phyloP scores from a whole-genome alignment of 768 basidiomycete species.

The Cystofilobasidium macerans region DNA sequence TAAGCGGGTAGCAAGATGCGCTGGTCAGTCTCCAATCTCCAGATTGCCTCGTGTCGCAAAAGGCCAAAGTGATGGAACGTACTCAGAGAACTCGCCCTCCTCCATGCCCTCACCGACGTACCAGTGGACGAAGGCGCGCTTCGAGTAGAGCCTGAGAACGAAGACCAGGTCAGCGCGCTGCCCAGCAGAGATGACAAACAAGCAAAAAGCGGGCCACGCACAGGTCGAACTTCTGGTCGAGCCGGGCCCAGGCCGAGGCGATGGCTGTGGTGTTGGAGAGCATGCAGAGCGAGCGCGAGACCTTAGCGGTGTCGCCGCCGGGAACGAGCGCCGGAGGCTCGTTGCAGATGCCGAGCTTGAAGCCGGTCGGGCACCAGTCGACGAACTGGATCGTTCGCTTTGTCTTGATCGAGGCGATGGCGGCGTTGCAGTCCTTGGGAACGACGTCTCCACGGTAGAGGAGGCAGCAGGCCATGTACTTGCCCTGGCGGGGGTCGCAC shows the following conservation, averaged over 20 bases:
- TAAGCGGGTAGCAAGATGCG: conserved; percentile 69
- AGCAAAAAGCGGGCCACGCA: neutral
- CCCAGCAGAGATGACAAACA: neutral
- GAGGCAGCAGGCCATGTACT: conserved; percentile 91
- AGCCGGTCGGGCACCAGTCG: conserved; percentile 56
- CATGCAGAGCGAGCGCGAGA: conserved; percentile 92
- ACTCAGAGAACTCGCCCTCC: conserved; percentile 86
- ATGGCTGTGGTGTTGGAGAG: conserved; percentile 76
- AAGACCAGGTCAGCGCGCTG: no score
- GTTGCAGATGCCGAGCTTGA: conserved; percentile 94
- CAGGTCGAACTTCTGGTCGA: conserved; percentile 94
- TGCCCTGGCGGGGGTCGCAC: conserved; percentile 94
- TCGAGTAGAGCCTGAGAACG: conserved; percentile 78
- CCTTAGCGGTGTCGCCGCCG: conserved; percentile 88
- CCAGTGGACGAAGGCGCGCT: conserved; percentile 43
- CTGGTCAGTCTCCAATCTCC: conserved; percentile 69
- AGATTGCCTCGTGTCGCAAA: conserved; percentile 40
- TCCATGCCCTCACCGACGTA: conserved; percentile 65
- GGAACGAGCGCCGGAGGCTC: conserved; percentile 87
- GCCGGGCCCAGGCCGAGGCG: conserved; percentile 86
- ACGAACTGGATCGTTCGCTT: conserved; percentile 56
- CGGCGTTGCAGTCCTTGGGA: conserved; percentile 87
- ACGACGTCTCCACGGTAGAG: conserved; percentile 94
- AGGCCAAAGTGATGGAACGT: neutral
- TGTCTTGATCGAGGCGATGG: conserved; percentile 88